Evolutionary conservation across 495 filamentous ascomycete species (phyloP), one percentile per base, ranked within the genome.

Genomic region (Talaromyces nanjingensis): DNA sequence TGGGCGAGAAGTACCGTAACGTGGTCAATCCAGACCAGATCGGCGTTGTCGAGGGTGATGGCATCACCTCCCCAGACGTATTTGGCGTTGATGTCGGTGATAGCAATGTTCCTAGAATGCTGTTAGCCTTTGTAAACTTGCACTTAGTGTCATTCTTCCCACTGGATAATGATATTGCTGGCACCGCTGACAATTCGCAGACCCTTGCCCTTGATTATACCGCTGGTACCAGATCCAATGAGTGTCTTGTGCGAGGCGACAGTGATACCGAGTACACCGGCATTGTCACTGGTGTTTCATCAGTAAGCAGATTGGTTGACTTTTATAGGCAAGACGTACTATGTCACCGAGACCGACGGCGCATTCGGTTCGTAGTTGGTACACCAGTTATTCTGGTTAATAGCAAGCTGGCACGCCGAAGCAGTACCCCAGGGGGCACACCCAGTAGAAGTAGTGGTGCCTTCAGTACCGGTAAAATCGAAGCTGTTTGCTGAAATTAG

Each of bases 361-460:
- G 76, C 75, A 58, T 65, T 49, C 0, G 76, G 55, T 70, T 79
- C 60, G 63, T 77, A 77, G 69, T 77, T 78, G 12, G 52, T 68
- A 65, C 78, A 82, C 81, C 80, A 81, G 68, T 74, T 65, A 63
- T 81, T 71, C 69, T 77, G 65, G 72, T 83, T 81, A 66, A 86
- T 85, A 49, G 84, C 84, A 57, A 80, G 60, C 71, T 81, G 84
- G 66, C 75, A 82, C 33, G 53, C 77, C 60, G 68, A 69, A 37
- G 57, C 72, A 60, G 77, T 78, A 20, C 74, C 74, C 76, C 79
- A 80, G 22, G 76, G 76, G 54, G 77, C 73, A 62, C 80, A 83
- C 31, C 81, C 81, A 55, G 72, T 77, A 9, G 8, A 4, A 16
- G 37, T 42, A 5, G 37, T 42, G 37, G 37, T 42, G 3, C 37